These are phyloP conservation scores for Cladorrhinum samala DNA, from an alignment of 495 filamentous ascomycete genomes.

Conservation along the genomic window DNA sequence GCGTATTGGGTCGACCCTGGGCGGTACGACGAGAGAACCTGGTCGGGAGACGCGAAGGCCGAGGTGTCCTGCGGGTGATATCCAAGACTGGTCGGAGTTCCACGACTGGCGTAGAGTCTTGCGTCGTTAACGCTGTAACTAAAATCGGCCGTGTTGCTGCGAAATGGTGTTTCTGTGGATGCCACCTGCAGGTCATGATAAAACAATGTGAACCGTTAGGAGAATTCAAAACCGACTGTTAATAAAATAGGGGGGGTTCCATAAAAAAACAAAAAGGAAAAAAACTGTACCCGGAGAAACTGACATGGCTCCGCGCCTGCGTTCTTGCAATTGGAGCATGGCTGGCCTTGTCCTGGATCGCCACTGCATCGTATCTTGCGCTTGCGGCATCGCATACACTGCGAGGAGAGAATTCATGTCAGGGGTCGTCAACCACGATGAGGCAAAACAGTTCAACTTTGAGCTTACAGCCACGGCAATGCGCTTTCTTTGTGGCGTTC, in stretches of 20 bases:
- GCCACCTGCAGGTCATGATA: constrained; percentile 42
- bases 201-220: too few species aligned
- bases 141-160: neutral
- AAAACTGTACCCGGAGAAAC: constrained; percentile 62
- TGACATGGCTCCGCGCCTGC: constrained; percentile 65
- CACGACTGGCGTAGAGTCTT: constrained; percentile 32
- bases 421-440: neutral
- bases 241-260: neutral
- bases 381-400: constrained; percentile 90
- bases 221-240: too few species aligned
- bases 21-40: neutral
- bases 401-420: neutral
- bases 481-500: constrained; percentile 44
- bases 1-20: neutral
- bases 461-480: constrained; percentile 64
- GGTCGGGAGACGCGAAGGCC: constrained; percentile 21
- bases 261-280: constrained; percentile 3
- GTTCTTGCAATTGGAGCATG: constrained; percentile 76
- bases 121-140: constrained; percentile 35
- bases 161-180: constrained; percentile 41
- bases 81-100: constrained; percentile 2
- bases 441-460: neutral
- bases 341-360: constrained; percentile 65
- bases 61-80: neutral
- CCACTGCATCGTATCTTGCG: constrained; percentile 96